Conservation (phyloP, 2,329 filamentous ascomycete genomes). For the Trichoderma sp. region DNA sequence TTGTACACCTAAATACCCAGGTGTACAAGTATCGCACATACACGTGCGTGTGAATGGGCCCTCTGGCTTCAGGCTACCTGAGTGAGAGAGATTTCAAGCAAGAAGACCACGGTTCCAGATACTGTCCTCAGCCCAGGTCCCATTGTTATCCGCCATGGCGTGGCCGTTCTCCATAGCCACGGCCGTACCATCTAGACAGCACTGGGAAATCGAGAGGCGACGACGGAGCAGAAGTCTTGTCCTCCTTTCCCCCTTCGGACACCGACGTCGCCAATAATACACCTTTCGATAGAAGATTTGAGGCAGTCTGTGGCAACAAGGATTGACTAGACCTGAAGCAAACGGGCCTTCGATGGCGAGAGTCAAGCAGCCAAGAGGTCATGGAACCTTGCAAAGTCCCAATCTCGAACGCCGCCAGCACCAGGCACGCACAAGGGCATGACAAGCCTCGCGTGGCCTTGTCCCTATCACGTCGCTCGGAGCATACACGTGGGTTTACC, state of each 20-base stretch:
- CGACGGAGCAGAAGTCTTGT: background rate
- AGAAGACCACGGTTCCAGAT: background rate
- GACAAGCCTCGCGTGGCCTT: background rate
- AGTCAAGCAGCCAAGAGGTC: background rate
- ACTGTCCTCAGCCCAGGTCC: background rate
- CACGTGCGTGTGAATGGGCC: background rate
- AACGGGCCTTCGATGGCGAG: background rate
- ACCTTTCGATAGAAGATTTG: background rate
- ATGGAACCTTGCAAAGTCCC: slow-evolving; percentile 10
- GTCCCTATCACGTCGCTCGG: slow-evolving; percentile 20
- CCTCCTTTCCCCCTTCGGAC: slow-evolving; percentile 19
- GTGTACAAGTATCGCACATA: background rate
- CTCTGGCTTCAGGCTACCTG: background rate
- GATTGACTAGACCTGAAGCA: background rate
- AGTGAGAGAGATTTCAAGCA: background rate
- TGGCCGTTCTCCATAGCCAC: background rate
- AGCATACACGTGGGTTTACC: slow-evolving; percentile 21
- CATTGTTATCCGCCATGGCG: background rate
- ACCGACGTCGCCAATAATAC: slow-evolving; percentile 9
- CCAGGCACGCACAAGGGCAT: slow-evolving; percentile 6
- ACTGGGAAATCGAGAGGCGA: background rate
- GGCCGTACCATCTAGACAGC: background rate
- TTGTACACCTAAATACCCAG: too few species aligned
- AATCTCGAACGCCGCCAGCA: background rate
- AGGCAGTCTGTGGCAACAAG: background rate